Evolutionary conservation across 106 monocot genomes (phyloP).

Genomic region (Dendrobium officinale): DNA sequence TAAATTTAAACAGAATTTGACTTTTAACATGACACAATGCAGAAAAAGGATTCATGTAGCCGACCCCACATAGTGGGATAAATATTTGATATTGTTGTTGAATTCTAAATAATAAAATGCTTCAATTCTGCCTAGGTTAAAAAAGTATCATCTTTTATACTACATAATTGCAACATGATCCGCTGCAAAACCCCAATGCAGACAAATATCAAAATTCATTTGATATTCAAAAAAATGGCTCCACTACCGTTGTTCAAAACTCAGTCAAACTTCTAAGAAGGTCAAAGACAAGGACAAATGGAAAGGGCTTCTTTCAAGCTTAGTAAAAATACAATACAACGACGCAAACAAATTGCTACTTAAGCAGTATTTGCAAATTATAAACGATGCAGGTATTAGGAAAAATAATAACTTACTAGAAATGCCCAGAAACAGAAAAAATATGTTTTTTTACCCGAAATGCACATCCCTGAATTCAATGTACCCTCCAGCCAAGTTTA

Average conservation of each 20-base stretch:
- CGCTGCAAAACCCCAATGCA: neutral
- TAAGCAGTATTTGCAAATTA: neutral
- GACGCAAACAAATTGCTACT: neutral
- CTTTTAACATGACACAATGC: too few relatives aligned
- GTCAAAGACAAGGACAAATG: neutral
- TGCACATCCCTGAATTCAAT: slow-evolving; percentile 87
- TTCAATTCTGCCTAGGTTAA: neutral
- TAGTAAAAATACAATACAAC: too few relatives aligned
- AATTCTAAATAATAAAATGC: neutral
- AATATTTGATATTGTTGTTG: too few relatives aligned
- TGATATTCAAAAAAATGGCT: neutral
- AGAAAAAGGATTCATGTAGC: too few relatives aligned
- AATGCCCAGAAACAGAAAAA: neutral
- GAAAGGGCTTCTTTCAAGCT: neutral
- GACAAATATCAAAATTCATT: neutral
- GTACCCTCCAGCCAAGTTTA: slow-evolving; percentile 61
- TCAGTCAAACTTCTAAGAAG: neutral
- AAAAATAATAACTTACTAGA: neutral
- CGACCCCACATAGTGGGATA: too few relatives aligned
- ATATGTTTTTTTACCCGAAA: slow-evolving; percentile 55
- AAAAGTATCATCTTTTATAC: neutral
- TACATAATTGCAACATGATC: neutral
- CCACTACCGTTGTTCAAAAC: neutral
- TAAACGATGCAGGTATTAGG: neutral
- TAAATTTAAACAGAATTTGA: too few relatives aligned